Conservation (phyloP, 768 basidiomycete genomes). For the Termitomyces sp. region DNA sequence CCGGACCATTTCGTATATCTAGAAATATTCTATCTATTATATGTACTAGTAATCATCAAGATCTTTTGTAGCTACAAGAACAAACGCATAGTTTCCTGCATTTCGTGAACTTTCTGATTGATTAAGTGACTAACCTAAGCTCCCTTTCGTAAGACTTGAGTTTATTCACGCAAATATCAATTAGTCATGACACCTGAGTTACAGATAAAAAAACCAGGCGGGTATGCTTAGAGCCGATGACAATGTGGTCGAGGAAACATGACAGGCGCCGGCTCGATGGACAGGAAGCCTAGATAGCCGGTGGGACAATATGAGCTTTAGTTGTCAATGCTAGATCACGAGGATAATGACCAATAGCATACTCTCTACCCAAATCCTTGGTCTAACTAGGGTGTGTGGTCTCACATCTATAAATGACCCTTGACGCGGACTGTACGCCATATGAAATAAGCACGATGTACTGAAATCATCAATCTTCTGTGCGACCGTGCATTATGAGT, state of each 20-base stretch:
- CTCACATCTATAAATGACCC: background rate
- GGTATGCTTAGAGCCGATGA: background rate
- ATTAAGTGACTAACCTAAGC: background rate
- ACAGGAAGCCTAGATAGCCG: background rate
- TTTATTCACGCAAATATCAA: background rate
- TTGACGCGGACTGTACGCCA: background rate
- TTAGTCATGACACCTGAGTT: background rate
- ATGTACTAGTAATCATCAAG: conserved; percentile 7
- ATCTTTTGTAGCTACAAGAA: conserved; percentile 7
- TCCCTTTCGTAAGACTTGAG: background rate
- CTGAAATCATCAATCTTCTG: background rate
- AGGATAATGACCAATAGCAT: background rate
- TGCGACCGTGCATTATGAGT: background rate
- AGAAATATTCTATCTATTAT: conserved; percentile 7
- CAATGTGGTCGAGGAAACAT: background rate
- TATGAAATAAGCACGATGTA: background rate
- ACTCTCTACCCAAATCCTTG: background rate
- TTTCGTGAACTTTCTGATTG: background rate
- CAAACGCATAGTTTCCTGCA: background rate
- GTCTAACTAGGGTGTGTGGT: background rate
- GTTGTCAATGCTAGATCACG: background rate
- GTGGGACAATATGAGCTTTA: background rate
- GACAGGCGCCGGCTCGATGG: background rate
- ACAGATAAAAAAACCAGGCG: background rate
- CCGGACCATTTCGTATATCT: conserved; percentile 12